A percentile compares a stretch with the other conserved stretches of the same genome.
phyloP scores from a whole-genome alignment of 108 stramenopile species.

The Stephanodiscus triporus region DNA sequence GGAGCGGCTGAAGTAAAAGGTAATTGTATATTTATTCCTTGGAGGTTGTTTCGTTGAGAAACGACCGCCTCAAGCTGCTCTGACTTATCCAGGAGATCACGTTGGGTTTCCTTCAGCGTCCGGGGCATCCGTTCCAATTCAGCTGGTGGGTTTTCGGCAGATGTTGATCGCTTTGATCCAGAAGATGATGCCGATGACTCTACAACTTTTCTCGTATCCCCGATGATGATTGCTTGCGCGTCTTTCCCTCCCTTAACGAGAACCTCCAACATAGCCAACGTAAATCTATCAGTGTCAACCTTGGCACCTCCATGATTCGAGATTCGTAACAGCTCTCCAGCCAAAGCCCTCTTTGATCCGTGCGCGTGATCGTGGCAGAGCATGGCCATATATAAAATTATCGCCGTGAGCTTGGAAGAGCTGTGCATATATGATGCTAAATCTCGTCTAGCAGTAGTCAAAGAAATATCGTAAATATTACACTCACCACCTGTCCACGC shows the following conservation, averaged over 20 bases:
- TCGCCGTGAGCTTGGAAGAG: no score
- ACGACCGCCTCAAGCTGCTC: slow-evolving; percentile 39
- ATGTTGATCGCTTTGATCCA: not conserved
- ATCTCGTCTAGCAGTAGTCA: not conserved
- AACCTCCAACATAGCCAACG: slow-evolving; percentile 44
- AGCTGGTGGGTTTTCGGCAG: slow-evolving; percentile 20
- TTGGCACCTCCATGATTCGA: slow-evolving; percentile 35
- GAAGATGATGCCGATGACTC: not conserved
- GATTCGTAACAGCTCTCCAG: slow-evolving; percentile 60
- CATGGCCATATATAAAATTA: not conserved
- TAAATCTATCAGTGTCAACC: slow-evolving; percentile 49
- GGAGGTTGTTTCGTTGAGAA: slow-evolving; percentile 26
- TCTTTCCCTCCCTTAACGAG: slow-evolving; percentile 53
- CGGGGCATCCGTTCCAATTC: slow-evolving; percentile 30
- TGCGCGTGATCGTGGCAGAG: not conserved
- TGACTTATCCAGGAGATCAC: slow-evolving; percentile 34
- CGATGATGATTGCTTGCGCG: slow-evolving; percentile 19
- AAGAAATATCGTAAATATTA: not conserved
- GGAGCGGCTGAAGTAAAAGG: slow-evolving; percentile 19
- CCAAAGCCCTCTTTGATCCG: slow-evolving; percentile 34
- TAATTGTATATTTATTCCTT: not conserved
- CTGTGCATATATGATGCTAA: no score
- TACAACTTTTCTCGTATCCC: slow-evolving; percentile 4
- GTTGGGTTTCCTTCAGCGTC: slow-evolving; percentile 30
- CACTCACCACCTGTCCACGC: slow-evolving; percentile 41